Percentiles rank a stretch among this genome's conserved stretches.
Conservation (phyloP, 164 flowering plant genomes). For the Dillenia turbinata region DNA sequence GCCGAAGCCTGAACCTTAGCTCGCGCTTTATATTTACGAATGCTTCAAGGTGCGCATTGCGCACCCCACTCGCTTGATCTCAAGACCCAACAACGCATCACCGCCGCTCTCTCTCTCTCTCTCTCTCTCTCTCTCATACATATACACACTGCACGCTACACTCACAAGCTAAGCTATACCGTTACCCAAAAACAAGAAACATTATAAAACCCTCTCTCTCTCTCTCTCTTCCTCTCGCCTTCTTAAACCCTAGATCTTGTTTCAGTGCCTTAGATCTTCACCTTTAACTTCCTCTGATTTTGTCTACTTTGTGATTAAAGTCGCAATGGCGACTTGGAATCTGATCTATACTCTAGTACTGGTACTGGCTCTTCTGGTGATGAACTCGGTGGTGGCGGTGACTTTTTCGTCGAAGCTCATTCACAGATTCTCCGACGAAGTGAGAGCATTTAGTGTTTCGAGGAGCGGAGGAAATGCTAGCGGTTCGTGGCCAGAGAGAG, state of each 20-base stretch:
- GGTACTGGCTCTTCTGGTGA: conserved; percentile 4
- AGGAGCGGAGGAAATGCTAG: conserved; percentile 7
- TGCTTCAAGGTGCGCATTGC: too few species aligned
- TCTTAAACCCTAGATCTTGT: too few species aligned
- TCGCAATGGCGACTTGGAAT: conserved; percentile 13
- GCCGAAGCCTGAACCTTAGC: too few species aligned
- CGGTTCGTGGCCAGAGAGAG: conserved; percentile 36
- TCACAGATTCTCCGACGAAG: conserved; percentile 79
- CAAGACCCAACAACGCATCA: too few species aligned
- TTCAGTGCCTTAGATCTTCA: too few species aligned
- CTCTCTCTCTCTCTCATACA: not conserved
- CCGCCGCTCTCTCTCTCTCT: too few species aligned
- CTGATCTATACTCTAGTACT: conserved; percentile 1
- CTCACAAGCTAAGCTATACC: not conserved
- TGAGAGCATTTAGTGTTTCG: conserved; percentile 28
- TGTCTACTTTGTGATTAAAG: not conserved
- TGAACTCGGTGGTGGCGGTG: conserved; percentile 6
- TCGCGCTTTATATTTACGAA: too few species aligned
- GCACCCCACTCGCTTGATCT: too few species aligned
- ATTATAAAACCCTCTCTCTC: not conserved
- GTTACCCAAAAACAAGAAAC: not conserved
- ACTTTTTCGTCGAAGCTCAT: conserved; percentile 50
- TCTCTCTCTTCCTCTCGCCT: not conserved
- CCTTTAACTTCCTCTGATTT: not conserved
- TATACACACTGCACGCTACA: not conserved